A percentile compares a stretch with the other conserved stretches of the same genome.
phyloP scores from a whole-genome alignment of 306 rosid genomes.

The Trifolium repens region DNA sequence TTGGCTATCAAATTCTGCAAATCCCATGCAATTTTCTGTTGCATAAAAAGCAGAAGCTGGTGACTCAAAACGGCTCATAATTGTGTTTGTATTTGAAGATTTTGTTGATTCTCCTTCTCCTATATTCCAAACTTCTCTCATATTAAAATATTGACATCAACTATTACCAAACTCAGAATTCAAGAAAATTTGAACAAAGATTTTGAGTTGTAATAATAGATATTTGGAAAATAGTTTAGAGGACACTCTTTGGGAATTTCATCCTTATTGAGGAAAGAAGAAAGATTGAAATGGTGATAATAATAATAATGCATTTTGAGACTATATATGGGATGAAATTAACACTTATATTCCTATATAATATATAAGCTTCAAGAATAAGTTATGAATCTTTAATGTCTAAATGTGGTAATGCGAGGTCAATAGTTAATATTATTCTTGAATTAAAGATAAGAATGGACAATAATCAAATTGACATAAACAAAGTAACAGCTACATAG shows the following conservation, averaged over 20 bases:
- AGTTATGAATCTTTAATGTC: constrained; percentile 54
- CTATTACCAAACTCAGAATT: constrained; percentile 39
- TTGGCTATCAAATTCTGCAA: constrained; percentile 56
- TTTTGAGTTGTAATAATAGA: not conserved
- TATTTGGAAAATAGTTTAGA: constrained; percentile 33
- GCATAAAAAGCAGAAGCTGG: constrained; percentile 79
- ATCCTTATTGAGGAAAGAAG: constrained; percentile 11
- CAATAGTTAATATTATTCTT: constrained; percentile 36
- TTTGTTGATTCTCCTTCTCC: constrained; percentile 44
- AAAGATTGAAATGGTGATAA: constrained; percentile 33
- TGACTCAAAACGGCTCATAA: constrained; percentile 67
- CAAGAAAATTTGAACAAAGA: not conserved
- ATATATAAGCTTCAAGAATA: constrained; percentile 45
- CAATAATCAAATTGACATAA: constrained; percentile 50
- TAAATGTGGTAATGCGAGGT: constrained; percentile 43
- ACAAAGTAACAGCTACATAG: constrained; percentile 48
- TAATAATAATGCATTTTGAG: constrained; percentile 38
- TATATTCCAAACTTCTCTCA: constrained; percentile 51
- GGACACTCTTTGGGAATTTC: constrained; percentile 16
- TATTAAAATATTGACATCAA: constrained; percentile 46
- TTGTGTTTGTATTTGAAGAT: constrained; percentile 46
- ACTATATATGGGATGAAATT: constrained; percentile 41
- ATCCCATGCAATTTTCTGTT: constrained; percentile 78
- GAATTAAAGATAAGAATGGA: constrained; percentile 48
- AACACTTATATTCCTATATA: constrained; percentile 43